Percentiles rank a stretch among this genome's conserved stretches.
Evolutionary conservation across 1,284 basidiomycete species (phyloP).

Genomic region (Pterulicium gracile): DNA sequence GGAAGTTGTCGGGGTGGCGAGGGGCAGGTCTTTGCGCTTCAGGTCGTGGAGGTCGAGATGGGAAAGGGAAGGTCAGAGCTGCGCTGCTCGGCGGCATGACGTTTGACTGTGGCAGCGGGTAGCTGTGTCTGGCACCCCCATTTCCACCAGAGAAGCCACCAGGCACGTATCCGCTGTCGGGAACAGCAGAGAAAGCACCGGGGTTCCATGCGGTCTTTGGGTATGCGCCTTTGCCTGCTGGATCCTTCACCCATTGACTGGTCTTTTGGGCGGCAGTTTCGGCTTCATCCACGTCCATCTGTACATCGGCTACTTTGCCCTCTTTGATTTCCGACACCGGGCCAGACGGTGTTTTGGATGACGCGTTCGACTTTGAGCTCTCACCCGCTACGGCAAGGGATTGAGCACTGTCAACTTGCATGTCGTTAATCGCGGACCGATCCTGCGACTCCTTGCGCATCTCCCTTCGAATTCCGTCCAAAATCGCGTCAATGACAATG

Average conservation of each 20-base stretch:
- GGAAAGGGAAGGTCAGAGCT: not conserved
- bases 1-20: not conserved
- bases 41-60: not conserved
- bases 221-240: not conserved
- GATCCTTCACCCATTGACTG: not conserved
- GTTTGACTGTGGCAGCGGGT: not conserved
- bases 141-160: too few species aligned
- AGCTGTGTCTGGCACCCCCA: not conserved
- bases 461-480: conserved; percentile 69
- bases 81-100: not conserved
- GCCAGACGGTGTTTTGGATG: too few species aligned
- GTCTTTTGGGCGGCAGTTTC: not conserved
- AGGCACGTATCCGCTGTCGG: not conserved
- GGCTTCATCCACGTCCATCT: conserved; percentile 3
- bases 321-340: too few species aligned
- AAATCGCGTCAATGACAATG: conserved; percentile 79
- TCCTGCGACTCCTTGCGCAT: too few species aligned
- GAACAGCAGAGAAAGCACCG: not conserved
- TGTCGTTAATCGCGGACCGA: too few species aligned
- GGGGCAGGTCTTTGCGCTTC: not conserved
- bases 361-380: too few species aligned
- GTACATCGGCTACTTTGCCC: too few species aligned
- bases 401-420: too few species aligned
- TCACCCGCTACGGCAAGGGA: too few species aligned
- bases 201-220: too few species aligned